These are phyloP conservation scores for Erodium chrysanthum DNA, from an alignment of 441 rosid genomes.

Conservation along the genomic window DNA sequence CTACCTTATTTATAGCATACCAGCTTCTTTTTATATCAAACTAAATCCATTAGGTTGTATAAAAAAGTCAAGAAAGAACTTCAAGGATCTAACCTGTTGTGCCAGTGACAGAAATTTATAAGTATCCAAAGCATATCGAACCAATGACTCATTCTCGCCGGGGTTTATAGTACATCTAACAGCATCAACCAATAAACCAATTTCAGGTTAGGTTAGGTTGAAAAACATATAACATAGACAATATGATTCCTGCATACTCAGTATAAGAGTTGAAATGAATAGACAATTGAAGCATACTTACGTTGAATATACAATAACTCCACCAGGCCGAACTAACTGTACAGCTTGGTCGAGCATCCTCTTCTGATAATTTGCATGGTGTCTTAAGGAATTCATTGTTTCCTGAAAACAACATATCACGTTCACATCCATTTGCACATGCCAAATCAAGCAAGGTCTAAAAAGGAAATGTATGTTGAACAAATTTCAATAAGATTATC, in stretches of 20 bases:
- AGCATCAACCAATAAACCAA: conserved; percentile 7
- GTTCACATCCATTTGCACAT: conserved; percentile 2
- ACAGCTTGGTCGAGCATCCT: conserved; percentile 95
- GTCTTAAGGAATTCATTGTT: conserved; percentile 70
- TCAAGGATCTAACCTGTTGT: conserved; percentile 51
- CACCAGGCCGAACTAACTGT: conserved; percentile 88
- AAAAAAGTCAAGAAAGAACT: not conserved
- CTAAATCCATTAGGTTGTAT: not conserved
- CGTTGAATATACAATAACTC: conserved; percentile 91
- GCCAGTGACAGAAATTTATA: conserved; percentile 70
- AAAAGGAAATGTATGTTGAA: not conserved
- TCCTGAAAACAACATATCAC: conserved; percentile 39
- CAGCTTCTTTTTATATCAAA: too few species aligned
- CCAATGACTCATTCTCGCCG: conserved; percentile 85
- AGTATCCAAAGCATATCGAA: conserved; percentile 79
- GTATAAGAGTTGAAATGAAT: too few species aligned
- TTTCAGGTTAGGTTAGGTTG: not conserved
- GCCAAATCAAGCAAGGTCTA: not conserved
- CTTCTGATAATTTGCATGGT: conserved; percentile 71
- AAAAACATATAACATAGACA: too few species aligned
- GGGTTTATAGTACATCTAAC: conserved; percentile 87
- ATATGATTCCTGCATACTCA: too few species aligned
- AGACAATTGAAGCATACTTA: conserved; percentile 29
- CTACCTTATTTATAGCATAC: not conserved
- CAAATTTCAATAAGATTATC: conserved; percentile 10